phyloP scores from a whole-genome alignment of 768 basidiomycete species.

The Trametes maxima region DNA sequence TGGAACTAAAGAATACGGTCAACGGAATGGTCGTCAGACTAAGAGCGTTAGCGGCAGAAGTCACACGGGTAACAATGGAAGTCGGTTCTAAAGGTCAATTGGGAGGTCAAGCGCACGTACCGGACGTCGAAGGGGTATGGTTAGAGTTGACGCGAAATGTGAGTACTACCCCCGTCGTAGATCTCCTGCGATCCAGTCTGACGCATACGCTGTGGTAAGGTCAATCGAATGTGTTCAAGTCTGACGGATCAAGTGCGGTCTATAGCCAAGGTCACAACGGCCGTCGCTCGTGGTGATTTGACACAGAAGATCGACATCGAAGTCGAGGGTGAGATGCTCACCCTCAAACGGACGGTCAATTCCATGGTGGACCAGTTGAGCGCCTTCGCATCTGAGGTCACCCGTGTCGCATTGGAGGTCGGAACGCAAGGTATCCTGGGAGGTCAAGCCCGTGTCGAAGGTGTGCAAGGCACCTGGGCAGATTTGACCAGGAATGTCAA shows the following conservation, averaged over 20 bases:
- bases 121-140: conserved; percentile 93
- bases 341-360: conserved; percentile 82
- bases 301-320: conserved; percentile 93
- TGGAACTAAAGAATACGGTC: conserved; percentile 71
- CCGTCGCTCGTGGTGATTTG: conserved; percentile 89
- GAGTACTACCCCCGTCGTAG: conserved; percentile 26
- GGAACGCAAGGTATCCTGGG: conserved; percentile 91
- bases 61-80: conserved; percentile 82
- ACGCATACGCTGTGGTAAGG: conserved; percentile 39
- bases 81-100: conserved; percentile 89
- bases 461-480: conserved; percentile 93
- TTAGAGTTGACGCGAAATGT: conserved; percentile 79
- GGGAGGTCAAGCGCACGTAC: conserved; percentile 85
- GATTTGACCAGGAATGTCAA: conserved; percentile 91
- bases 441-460: conserved; percentile 87
- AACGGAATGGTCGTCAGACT: conserved; percentile 53
- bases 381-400: conserved; percentile 83
- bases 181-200: not conserved
- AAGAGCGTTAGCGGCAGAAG: conserved; percentile 76
- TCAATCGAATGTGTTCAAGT: conserved; percentile 81
- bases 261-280: conserved; percentile 84
- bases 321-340: conserved; percentile 86
- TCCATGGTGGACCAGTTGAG: conserved; percentile 93
- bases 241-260: conserved; percentile 81
- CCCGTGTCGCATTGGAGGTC: conserved; percentile 84